A percentile compares a stretch with the other conserved stretches of the same genome.
Evolutionary conservation across 2,329 filamentous ascomycete genomes (phyloP).

Genomic region (Pseudohalonectria lignicola): DNA sequence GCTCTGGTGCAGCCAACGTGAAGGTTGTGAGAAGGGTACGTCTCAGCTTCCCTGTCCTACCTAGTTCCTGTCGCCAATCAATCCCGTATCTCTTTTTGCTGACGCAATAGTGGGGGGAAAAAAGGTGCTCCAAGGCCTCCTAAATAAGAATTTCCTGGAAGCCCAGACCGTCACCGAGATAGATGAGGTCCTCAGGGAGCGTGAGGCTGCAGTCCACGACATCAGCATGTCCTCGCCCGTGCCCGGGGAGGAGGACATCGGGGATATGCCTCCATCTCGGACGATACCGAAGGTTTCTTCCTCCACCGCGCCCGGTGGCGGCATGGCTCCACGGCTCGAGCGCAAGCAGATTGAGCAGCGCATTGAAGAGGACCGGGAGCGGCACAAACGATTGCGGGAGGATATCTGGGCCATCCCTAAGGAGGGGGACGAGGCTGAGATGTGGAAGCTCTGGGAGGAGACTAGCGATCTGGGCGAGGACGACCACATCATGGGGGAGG

Average conservation of each 20-base stretch:
- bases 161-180: conserved; percentile 66
- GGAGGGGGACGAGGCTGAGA: conserved; percentile 51
- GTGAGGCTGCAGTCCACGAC: conserved; percentile 55
- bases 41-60: conserved; percentile 1
- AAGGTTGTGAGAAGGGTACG: conserved; percentile 77
- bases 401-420: conserved; percentile 82
- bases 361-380: conserved; percentile 91
- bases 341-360: conserved; percentile 88
- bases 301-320: conserved; percentile 15
- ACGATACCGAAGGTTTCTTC: conserved; percentile 26
- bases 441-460: conserved; percentile 76
- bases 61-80: too few relatives aligned
- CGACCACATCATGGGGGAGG: conserved; percentile 64
- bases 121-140: conserved; percentile 61
- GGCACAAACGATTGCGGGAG: conserved; percentile 85
- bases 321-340: conserved; percentile 39
- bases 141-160: conserved; percentile 62
- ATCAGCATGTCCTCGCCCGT: conserved; percentile 38
- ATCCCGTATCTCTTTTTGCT: too few relatives aligned
- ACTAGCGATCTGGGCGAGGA: conserved; percentile 80
- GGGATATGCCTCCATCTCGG: conserved; percentile 29
- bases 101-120: too few relatives aligned
- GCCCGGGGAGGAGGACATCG: conserved; percentile 25
- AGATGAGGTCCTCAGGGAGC: conserved; percentile 70
- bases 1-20: conserved; percentile 83